These are phyloP conservation scores for Aspergillus panamensis DNA, from an alignment of 495 filamentous ascomycete species.

Conservation along the genomic window DNA sequence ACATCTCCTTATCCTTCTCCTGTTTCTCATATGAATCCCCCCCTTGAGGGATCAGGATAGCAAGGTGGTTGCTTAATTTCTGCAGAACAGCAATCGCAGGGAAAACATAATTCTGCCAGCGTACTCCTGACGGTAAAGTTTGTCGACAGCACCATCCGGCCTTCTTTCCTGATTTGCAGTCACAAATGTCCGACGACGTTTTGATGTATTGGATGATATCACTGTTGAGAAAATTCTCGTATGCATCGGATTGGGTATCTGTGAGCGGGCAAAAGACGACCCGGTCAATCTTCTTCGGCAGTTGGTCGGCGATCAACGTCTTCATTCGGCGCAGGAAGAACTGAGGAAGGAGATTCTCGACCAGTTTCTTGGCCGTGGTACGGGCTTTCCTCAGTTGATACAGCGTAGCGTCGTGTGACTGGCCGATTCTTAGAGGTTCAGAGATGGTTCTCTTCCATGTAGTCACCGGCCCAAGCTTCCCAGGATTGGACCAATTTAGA, in stretches of 20 bases:
- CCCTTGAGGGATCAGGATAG: conserved; percentile 75
- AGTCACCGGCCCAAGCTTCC: conserved; percentile 70
- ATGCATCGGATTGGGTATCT: conserved; percentile 75
- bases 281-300: conserved; percentile 92
- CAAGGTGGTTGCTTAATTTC: conserved; percentile 89
- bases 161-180: conserved; percentile 66
- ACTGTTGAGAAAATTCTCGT: conserved; percentile 74
- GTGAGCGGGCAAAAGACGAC: conserved; percentile 96
- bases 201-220: conserved; percentile 69
- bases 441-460: conserved; percentile 78
- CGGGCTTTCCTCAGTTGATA: conserved; percentile 77
- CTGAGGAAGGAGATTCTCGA: conserved; percentile 80
- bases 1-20: conserved; percentile 69
- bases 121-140: conserved; percentile 51
- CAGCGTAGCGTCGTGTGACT: conserved; percentile 88
- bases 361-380: conserved; percentile 79
- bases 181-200: conserved; percentile 60
- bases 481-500: conserved; percentile 95
- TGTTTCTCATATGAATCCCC: conserved; percentile 72
- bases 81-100: conserved; percentile 78
- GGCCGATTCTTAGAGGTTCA: conserved; percentile 76
- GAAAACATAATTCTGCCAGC: conserved; percentile 81
- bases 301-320: conserved; percentile 82
- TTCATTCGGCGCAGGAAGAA: conserved; percentile 96
- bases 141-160: conserved; percentile 79